Percentiles rank a stretch among this genome's conserved stretches.
These are phyloP conservation scores for Psilocybe mexicana DNA, from an alignment of 1,284 basidiomycete species.

Conservation along the genomic window DNA sequence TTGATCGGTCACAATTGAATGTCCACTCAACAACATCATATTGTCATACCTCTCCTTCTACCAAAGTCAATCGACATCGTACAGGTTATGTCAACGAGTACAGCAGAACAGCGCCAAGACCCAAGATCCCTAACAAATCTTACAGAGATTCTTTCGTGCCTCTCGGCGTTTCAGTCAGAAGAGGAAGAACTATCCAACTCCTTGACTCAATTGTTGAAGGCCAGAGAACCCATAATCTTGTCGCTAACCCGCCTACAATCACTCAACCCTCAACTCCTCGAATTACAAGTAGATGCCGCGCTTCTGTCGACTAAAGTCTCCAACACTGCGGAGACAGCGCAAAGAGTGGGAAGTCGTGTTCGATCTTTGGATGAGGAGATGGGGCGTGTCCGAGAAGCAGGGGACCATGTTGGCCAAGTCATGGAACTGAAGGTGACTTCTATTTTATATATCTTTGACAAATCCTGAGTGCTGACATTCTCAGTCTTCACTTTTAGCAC, in stretches of 20 bases:
- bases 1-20: too few relatives aligned
- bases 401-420: constrained; percentile 82
- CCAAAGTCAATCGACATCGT: too few relatives aligned
- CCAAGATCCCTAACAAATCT: constrained; percentile 60
- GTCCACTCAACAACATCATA: too few relatives aligned
- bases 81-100: not conserved
- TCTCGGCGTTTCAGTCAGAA: constrained; percentile 77
- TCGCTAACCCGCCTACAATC: constrained; percentile 66
- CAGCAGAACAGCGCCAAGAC: constrained; percentile 28
- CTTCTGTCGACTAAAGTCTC: constrained; percentile 60
- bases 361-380: constrained; percentile 89
- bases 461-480: not conserved
- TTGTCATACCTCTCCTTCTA: too few relatives aligned
- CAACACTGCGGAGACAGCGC: constrained; percentile 79
- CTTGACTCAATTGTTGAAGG: constrained; percentile 73
- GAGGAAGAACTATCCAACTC: constrained; percentile 78
- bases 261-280: constrained; percentile 66
- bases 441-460: not conserved
- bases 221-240: constrained; percentile 63
- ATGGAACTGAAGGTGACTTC: constrained; percentile 82
- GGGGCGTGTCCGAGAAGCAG: constrained; percentile 80
- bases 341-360: constrained; percentile 88
- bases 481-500: constrained; percentile 77
- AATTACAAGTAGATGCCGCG: constrained; percentile 62
- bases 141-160: constrained; percentile 66